phyloP scores from a whole-genome alignment of 75 land plant species.

The Picea sitchensis region DNA sequence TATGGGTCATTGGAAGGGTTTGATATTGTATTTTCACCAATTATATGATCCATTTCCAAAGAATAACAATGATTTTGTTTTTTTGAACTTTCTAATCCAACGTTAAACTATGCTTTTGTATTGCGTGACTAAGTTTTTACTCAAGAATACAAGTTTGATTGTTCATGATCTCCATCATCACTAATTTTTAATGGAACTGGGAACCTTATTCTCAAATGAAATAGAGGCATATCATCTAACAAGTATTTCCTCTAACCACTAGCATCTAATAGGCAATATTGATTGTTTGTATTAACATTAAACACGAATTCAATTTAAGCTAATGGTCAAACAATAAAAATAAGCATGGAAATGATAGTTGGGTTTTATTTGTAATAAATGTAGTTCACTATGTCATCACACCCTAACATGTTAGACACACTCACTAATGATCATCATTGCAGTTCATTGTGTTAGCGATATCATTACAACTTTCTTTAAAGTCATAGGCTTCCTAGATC shows the following conservation, averaged over 20 bases:
- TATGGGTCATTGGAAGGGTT: neutral
- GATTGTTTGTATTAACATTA: too few relatives aligned
- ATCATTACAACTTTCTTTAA: conserved; percentile 92
- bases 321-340: too few relatives aligned
- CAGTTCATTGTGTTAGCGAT: conserved; percentile 50
- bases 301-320: too few relatives aligned
- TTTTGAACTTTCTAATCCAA: neutral
- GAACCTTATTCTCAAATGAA: conserved; percentile 70
- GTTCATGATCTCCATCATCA: conserved; percentile 44
- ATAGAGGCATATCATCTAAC: conserved; percentile 91
- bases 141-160: conserved; percentile 34
- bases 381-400: neutral
- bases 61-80: neutral
- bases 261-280: too few relatives aligned
- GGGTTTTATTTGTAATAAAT: neutral
- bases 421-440: neutral
- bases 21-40: neutral
- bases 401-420: neutral
- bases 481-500: conserved; percentile 91
- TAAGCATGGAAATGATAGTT: neutral
- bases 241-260: conserved; percentile 35
- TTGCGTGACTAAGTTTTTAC: neutral
- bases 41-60: neutral
- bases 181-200: conserved; percentile 48
- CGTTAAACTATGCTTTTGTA: neutral